Conservation (phyloP, 768 basidiomycete species). For the Paxillus rubicundulus region DNA sequence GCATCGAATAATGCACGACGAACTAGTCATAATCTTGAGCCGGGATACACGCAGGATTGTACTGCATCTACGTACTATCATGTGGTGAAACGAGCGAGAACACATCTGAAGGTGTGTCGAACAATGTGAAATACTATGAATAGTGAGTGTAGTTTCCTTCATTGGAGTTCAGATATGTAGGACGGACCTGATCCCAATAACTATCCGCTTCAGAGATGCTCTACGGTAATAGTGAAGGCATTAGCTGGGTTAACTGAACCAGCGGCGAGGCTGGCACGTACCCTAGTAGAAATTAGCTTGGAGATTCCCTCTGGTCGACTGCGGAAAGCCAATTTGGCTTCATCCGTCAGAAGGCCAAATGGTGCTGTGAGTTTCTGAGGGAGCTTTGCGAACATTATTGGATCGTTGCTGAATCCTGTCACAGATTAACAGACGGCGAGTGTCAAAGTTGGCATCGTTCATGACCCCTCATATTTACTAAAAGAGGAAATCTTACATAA, state of each 20-base stretch:
- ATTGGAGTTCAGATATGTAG: neutral
- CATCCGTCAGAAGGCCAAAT: constrained; percentile 78
- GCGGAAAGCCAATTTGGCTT: constrained; percentile 86
- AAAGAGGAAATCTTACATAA: too few relatives aligned
- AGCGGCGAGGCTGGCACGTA: constrained; percentile 37
- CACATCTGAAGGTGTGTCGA: constrained; percentile 88
- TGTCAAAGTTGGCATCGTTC: too few relatives aligned
- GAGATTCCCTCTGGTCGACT: constrained; percentile 78
- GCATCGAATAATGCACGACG: constrained; percentile 77
- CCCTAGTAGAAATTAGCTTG: constrained; percentile 70
- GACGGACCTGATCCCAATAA: constrained; percentile 88
- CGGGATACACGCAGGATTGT: neutral
- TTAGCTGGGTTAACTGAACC: neutral
- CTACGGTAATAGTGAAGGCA: constrained; percentile 35
- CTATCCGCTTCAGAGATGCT: constrained; percentile 70
- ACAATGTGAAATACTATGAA: constrained; percentile 72
- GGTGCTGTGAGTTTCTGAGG: constrained; percentile 73
- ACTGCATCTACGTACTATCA: constrained; percentile 57
- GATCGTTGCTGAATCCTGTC: neutral
- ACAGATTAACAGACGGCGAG: neutral
- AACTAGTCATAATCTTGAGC: constrained; percentile 45
- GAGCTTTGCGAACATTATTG: constrained; percentile 62
- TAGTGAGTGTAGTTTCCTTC: neutral
- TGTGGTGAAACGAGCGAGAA: constrained; percentile 85
- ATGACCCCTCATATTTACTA: too few relatives aligned